Percentiles rank a stretch among this genome's conserved stretches.
phyloP scores from a whole-genome alignment of 2,329 filamentous ascomycete species.

The Hypoxylon sp. region DNA sequence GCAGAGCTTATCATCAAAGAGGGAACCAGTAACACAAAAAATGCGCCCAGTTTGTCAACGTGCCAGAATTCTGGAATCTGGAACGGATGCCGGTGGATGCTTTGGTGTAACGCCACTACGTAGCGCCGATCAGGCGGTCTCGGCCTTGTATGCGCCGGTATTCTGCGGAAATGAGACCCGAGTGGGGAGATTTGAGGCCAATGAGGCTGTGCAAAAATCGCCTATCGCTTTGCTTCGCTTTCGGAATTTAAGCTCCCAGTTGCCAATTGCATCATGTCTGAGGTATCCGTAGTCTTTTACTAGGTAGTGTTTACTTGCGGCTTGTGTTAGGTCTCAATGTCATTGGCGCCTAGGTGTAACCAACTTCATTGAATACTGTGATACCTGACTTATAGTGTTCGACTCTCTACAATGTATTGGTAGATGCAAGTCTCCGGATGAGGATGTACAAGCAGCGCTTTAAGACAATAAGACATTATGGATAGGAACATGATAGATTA shows the following conservation, averaged over 20 bases:
- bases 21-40: slow-evolving; percentile 29
- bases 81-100: slow-evolving; percentile 23
- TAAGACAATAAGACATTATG: neutral
- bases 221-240: slow-evolving; percentile 30
- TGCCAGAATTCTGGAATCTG: slow-evolving; percentile 30
- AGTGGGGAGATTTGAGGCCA: slow-evolving; percentile 48
- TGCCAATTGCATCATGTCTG: slow-evolving; percentile 15
- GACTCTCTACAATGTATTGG: neutral
- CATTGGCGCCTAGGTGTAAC: slow-evolving; percentile 14
- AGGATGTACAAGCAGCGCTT: slow-evolving; percentile 1
- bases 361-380: neutral
- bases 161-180: slow-evolving; percentile 4
- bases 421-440: neutral
- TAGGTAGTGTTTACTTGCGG: slow-evolving; percentile 15
- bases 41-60: slow-evolving; percentile 15
- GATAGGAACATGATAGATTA: neutral
- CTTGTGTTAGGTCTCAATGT: slow-evolving; percentile 26
- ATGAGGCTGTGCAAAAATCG: slow-evolving; percentile 49
- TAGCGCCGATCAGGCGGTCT: slow-evolving; percentile 27
- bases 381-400: neutral
- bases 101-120: slow-evolving; percentile 17
- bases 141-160: slow-evolving; percentile 26
- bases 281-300: slow-evolving; percentile 6
- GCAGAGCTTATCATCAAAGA: slow-evolving; percentile 6
- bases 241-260: slow-evolving; percentile 9